Evolutionary conservation across 805 yeast species (phyloP).

Genomic region (Lipomyces orientalis): DNA sequence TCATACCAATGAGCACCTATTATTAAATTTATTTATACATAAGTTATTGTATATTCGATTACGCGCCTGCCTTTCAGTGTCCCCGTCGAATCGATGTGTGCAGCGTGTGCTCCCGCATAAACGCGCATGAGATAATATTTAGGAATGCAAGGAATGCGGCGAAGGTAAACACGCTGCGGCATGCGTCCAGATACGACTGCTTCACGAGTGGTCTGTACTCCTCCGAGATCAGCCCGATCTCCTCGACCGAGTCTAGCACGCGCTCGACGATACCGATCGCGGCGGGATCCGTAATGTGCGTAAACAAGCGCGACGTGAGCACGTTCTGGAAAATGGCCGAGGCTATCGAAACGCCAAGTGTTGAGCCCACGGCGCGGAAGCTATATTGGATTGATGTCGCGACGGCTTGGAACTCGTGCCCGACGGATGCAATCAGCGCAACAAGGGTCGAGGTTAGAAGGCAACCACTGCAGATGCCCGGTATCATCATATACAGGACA

Average conservation of each 20-base stretch:
- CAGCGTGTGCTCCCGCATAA: conserved; percentile 62
- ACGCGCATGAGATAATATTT: conserved; percentile 52
- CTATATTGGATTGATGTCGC: conserved; percentile 92
- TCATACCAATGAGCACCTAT: too few relatives aligned
- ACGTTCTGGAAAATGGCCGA: conserved; percentile 67
- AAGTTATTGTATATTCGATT: too few relatives aligned
- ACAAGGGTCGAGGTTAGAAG: conserved; percentile 72
- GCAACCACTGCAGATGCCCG: conserved; percentile 70
- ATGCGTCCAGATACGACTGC: conserved; percentile 56
- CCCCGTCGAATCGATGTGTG: conserved; percentile 53
- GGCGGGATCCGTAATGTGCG: conserved; percentile 41
- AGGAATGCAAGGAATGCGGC: conserved; percentile 52
- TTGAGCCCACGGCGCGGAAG: too few relatives aligned
- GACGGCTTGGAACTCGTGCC: conserved; percentile 72
- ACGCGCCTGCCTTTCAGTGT: too few relatives aligned
- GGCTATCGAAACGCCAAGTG: conserved; percentile 75
- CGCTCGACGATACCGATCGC: conserved; percentile 42
- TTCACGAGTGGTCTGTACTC: conserved; percentile 50
- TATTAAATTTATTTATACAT: too few relatives aligned
- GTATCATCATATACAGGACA: conserved; percentile 54
- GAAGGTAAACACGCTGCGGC: conserved; percentile 57
- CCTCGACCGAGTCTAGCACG: conserved; percentile 60
- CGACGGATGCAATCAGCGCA: conserved; percentile 78
- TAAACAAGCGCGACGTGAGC: conserved; percentile 46
- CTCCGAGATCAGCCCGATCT: conserved; percentile 55